Evolutionary conservation across 2,329 filamentous ascomycete genomes (phyloP).

Genomic region (Fusarium irregulare): DNA sequence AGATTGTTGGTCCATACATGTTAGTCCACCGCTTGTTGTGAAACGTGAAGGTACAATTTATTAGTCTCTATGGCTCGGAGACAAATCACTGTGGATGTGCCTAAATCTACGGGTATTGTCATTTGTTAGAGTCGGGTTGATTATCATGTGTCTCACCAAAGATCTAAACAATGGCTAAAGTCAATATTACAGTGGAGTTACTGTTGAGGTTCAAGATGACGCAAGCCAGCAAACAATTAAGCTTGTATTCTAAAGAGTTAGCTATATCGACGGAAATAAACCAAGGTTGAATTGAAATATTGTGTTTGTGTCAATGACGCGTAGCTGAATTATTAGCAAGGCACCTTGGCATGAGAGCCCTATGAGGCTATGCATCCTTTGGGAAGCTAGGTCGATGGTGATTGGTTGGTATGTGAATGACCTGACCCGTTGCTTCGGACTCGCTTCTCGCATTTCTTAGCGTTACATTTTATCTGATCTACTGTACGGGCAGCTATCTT

Average conservation of each 20-base stretch:
- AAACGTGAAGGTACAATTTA: not conserved
- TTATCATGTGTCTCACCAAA: not conserved
- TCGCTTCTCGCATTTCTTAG: constrained; percentile 25
- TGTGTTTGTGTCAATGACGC: not conserved
- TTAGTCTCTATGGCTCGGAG: not conserved
- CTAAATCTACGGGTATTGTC: not conserved
- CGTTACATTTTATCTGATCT: not conserved
- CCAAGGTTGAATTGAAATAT: constrained; percentile 10
- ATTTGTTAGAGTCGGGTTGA: constrained; percentile 1
- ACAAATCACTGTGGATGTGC: not conserved
- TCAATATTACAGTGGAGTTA: not conserved
- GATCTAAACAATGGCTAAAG: not conserved
- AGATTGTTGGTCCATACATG: not conserved
- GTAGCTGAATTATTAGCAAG: not conserved
- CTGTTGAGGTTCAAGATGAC: not conserved
- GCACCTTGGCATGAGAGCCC: not conserved
- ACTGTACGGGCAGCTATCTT: too few relatives aligned
- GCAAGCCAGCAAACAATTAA: not conserved
- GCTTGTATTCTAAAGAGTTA: not conserved
- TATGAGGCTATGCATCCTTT: constrained; percentile 6
- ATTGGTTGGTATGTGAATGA: constrained; percentile 10
- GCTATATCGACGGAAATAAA: not conserved
- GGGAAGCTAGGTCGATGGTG: not conserved
- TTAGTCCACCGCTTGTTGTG: not conserved
- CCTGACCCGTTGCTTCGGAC: constrained; percentile 13